phyloP scores from a whole-genome alignment of 2,329 filamentous ascomycete species.

The Orbilia quercus region DNA sequence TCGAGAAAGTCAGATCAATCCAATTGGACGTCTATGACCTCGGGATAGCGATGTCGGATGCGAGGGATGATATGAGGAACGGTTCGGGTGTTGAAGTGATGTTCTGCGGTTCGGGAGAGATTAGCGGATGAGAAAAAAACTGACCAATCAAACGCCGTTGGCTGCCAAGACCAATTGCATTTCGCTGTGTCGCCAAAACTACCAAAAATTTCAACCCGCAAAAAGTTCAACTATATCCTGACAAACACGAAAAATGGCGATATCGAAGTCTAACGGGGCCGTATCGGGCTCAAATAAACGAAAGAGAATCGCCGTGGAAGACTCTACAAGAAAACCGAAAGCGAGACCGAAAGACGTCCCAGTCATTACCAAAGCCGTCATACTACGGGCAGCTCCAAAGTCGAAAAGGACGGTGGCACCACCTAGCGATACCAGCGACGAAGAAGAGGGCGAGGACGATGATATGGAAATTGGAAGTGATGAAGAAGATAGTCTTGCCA shows the following conservation, averaged over 20 bases:
- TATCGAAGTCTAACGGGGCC: slow-evolving; percentile 35
- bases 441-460: slow-evolving; percentile 36
- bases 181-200: slow-evolving; percentile 32
- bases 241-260: slow-evolving; percentile 44
- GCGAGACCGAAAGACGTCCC: slow-evolving; percentile 37
- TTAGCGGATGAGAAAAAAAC: slow-evolving; percentile 52
- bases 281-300: slow-evolving; percentile 47
- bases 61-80: slow-evolving; percentile 21
- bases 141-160: slow-evolving; percentile 48
- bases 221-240: background rate
- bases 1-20: slow-evolving; percentile 41
- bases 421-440: slow-evolving; percentile 38
- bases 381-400: slow-evolving; percentile 43
- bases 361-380: slow-evolving; percentile 47
- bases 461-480: slow-evolving; percentile 37
- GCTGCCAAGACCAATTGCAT: slow-evolving; percentile 41
- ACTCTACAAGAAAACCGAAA: slow-evolving; percentile 26
- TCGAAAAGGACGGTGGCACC: slow-evolving; percentile 15
- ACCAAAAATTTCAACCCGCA: slow-evolving; percentile 43
- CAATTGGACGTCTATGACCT: slow-evolving; percentile 55
- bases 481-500: slow-evolving; percentile 27
- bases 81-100: slow-evolving; percentile 56
- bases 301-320: slow-evolving; percentile 49
- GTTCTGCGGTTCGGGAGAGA: slow-evolving; percentile 53
- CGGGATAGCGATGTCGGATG: slow-evolving; percentile 44